Conservation (phyloP, 495 filamentous ascomycete genomes). For the Tuber calosporum region DNA sequence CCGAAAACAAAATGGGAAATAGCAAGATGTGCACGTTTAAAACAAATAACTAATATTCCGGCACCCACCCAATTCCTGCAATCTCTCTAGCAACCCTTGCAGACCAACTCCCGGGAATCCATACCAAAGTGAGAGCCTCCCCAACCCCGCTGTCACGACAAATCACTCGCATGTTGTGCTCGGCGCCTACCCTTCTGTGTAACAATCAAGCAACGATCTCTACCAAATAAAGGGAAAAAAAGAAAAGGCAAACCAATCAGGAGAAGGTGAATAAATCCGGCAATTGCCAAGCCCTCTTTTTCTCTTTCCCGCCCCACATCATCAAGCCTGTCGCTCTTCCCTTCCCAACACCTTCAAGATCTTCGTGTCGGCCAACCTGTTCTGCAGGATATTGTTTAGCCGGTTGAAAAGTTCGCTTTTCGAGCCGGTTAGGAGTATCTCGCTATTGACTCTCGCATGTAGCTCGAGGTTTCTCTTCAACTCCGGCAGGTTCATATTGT, state of each 20-base stretch:
- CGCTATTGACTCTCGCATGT: slow-evolving; percentile 38
- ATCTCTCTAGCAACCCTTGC: neutral
- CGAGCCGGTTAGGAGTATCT: slow-evolving; percentile 36
- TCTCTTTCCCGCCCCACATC: neutral
- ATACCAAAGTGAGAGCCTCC: neutral
- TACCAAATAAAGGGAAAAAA: neutral
- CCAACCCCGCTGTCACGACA: neutral
- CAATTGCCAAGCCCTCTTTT: neutral
- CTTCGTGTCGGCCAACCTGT: slow-evolving; percentile 35
- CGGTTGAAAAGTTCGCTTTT: slow-evolving; percentile 38
- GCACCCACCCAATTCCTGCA: neutral
- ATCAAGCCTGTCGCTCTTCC: neutral
- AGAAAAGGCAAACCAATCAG: neutral
- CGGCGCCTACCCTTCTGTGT: neutral
- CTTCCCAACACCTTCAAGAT: slow-evolving; percentile 37
- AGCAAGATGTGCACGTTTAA: neutral
- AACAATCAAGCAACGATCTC: neutral
- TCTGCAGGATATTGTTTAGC: slow-evolving; percentile 36
- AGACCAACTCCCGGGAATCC: neutral
- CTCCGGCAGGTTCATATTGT: slow-evolving; percentile 25
- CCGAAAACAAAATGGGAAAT: neutral
- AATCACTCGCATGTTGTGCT: neutral
- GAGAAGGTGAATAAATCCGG: neutral
- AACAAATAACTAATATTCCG: neutral
- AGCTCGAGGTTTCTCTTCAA: slow-evolving; percentile 42